Evolutionary conservation across 371 early-diverging fungal species (phyloP).

Genomic region (Apophysomyces trapeziformis): DNA sequence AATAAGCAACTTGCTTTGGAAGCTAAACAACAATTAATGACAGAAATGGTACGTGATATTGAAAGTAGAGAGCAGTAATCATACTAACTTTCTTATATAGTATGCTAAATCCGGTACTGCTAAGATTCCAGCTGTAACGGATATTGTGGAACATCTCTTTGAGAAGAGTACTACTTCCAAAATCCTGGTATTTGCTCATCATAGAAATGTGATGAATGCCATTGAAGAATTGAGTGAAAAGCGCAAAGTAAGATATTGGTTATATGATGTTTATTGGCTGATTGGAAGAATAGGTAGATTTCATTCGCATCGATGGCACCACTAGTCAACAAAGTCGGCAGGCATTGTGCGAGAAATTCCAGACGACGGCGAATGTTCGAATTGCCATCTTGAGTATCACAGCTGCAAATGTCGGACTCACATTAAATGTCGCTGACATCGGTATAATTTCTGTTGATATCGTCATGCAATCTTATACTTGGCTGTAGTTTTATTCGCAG

Average conservation of each 20-base stretch:
- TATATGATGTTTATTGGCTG: too few species aligned
- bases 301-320: conserved; percentile 67
- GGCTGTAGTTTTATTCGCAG: conserved; percentile 62
- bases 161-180: conserved; percentile 45
- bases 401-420: conserved; percentile 64
- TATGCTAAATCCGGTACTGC: conserved; percentile 38
- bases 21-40: neutral
- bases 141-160: conserved; percentile 55
- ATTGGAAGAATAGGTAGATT: conserved; percentile 24
- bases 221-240: conserved; percentile 35
- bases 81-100: conserved; percentile 7
- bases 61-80: neutral
- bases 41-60: neutral
- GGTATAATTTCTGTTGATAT: conserved; percentile 23
- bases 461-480: neutral
- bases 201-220: conserved; percentile 47
- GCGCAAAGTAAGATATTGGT: conserved; percentile 20
- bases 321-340: conserved; percentile 37
- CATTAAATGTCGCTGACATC: conserved; percentile 57
- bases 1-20: conserved; percentile 2
- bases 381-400: conserved; percentile 63
- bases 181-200: conserved; percentile 69
- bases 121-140: conserved; percentile 49
- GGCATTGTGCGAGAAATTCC: conserved; percentile 44
- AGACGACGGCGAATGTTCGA: conserved; percentile 38